These are phyloP conservation scores for Thalassiosira profunda DNA, from an alignment of 108 stramenopile species.

Conservation along the genomic window DNA sequence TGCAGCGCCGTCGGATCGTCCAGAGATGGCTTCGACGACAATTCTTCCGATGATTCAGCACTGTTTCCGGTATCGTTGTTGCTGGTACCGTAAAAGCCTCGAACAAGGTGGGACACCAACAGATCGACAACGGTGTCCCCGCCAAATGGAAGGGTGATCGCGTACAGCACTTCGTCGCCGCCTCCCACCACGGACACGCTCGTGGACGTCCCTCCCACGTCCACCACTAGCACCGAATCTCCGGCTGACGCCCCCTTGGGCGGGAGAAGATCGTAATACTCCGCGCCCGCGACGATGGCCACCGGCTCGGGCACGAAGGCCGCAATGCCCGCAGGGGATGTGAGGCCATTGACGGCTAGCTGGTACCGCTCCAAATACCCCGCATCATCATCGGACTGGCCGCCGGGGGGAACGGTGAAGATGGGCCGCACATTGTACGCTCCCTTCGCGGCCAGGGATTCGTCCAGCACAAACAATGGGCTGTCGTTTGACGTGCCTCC, in stretches of 20 bases:
- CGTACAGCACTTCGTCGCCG: slow-evolving; percentile 43
- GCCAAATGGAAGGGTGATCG: slow-evolving; percentile 53
- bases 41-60: slow-evolving; percentile 3
- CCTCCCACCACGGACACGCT: slow-evolving; percentile 58
- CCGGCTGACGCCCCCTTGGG: not conserved
- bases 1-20: slow-evolving; percentile 40
- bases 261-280: slow-evolving; percentile 55
- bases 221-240: slow-evolving; percentile 61
- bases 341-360: slow-evolving; percentile 5
- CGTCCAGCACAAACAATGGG: slow-evolving; percentile 40
- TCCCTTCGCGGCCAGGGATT: slow-evolving; percentile 17
- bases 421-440: slow-evolving; percentile 43
- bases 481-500: not conserved
- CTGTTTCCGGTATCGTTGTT: not conserved
- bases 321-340: slow-evolving; percentile 29
- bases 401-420: slow-evolving; percentile 19
- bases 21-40: slow-evolving; percentile 18
- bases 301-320: slow-evolving; percentile 70
- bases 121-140: slow-evolving; percentile 71
- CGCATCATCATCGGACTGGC: not conserved
- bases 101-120: slow-evolving; percentile 51
- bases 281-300: slow-evolving; percentile 76
- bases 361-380: slow-evolving; percentile 14
- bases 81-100: slow-evolving; percentile 27
- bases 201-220: slow-evolving; percentile 69